Evolutionary conservation across 1,139 yeast genomes (phyloP).

Genomic region (Saccharomyces hybrid): DNA sequence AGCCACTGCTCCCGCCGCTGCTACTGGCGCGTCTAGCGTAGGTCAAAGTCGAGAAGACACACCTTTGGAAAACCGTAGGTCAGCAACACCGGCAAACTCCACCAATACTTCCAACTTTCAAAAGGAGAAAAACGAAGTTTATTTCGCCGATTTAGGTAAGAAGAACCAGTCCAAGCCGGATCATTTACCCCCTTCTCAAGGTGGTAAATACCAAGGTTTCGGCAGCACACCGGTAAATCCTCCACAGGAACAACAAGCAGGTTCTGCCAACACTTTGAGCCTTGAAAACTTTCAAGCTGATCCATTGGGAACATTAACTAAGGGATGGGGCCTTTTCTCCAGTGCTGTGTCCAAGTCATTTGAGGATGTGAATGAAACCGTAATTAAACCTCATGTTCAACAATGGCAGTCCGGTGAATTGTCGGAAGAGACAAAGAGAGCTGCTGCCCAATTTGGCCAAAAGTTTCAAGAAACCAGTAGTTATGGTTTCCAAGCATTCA

Average conservation of each 20-base stretch:
- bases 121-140: constrained; percentile 64
- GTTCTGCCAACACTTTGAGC: constrained; percentile 40
- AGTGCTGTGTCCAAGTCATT: constrained; percentile 75
- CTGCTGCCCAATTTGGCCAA: constrained; percentile 93
- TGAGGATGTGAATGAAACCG: constrained; percentile 76
- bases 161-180: constrained; percentile 68
- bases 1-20: constrained; percentile 11
- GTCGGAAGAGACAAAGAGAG: constrained; percentile 73
- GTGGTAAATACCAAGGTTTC: constrained; percentile 87
- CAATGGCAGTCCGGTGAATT: constrained; percentile 77
- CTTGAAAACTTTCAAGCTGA: constrained; percentile 74
- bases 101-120: constrained; percentile 29
- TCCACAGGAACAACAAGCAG: constrained; percentile 22
- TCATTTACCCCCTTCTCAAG: constrained; percentile 82
- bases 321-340: constrained; percentile 92
- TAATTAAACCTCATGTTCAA: constrained; percentile 80
- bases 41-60: constrained; percentile 21
- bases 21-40: not conserved
- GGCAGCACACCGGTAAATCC: constrained; percentile 57
- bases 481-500: constrained; percentile 59
- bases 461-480: constrained; percentile 84
- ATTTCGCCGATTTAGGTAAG: constrained; percentile 71
- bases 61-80: constrained; percentile 32
- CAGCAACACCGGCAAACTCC: constrained; percentile 34
- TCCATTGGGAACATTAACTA: constrained; percentile 79